Evolutionary conservation across 192 early-diverging fungal species (phyloP), one percentile per base, ranked within the genome.

Genomic region (Gonapodya sp.): DNA sequence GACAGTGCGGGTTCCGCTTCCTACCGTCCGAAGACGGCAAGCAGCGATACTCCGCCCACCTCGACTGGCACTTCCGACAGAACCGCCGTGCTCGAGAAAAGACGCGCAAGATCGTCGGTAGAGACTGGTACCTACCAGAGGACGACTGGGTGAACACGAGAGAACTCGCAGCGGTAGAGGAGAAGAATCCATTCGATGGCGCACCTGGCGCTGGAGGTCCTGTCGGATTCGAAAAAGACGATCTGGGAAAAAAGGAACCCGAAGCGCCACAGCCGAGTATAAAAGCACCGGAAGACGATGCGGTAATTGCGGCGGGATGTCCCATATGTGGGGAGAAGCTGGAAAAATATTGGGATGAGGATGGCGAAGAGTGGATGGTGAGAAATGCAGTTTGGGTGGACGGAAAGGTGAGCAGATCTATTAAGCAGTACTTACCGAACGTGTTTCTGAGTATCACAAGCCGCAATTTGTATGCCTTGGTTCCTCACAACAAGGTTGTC

Each of bases 1-100:
- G 93, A 73, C 97, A 99, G 87, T 99, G 97, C 84, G 97, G 95
- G 0, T 90, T 91, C 83, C 92, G 97, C 31, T 95, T 92, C 73
- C 84, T 88, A 0, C 90, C 89, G 36, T 87, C 88, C 2, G 89
- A 87, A 18, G 87, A 87, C 36, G 95, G 94, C 0, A 87, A 92
- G 80, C 86, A 86, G 32, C 91, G 92, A 80, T 94, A 96, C 90
- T 89, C 91, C 79, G 86, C 89, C 46, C 97, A 99, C 85, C 79
- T 99, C 35, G 96, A 99, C 81, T 96, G 95, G 91, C 97, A 99
- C 86, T 99, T 97, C 85, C 88, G 97, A 35, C 94, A 96, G 85
- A 99, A 99, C 84, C 87, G 93, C 74, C 90, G 95, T 35, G 84
- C 93, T 80, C 93, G 93, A 84, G 94, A 97, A 79, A 90, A 92